Evolutionary conservation across 768 basidiomycete species (phyloP), one percentile per base, ranked within the genome.

Genomic region (Kwoniella sp.): DNA sequence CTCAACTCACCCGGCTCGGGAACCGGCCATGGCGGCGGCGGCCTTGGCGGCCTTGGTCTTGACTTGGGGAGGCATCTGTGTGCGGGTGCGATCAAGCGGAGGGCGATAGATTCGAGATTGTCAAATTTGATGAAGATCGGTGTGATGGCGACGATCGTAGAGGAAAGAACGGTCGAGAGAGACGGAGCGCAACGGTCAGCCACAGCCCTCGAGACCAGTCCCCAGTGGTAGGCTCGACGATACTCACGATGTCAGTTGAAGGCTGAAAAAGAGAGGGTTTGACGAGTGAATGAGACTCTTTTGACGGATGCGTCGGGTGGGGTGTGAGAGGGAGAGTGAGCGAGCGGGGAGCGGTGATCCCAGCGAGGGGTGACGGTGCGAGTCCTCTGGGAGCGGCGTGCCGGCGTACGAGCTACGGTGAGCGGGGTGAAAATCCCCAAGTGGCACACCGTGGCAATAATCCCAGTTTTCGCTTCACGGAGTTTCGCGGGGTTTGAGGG

Each of bases 21-120:
- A 71, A 67, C 68, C 69, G 56, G 73, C 73, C 67, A 63, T 62
- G 46, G 73, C 73, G 67, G 73, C 73, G 54, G 67, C 67, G 57
- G 72, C 72, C 69, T 71, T 71, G 43, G 66, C 63, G 49, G 66
- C 53, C 67, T 67, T 73, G 56, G 54, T 60, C 70, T 74, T 74
- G 50, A 71, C 71, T 60, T 74, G 66, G 42, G 71, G 69, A 55
- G 67, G 69, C 50, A 52, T 52, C 42, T 52, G 29, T 50, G n/a
- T 5, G n/a, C 23, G 7, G n/a, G 32, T 46, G 29, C 20, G 17
- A 26, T 28, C n/a, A 19, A 28, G 22, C 7, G 12, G 31, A 38
- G n/a, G 23, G 23, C 20, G 25, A 31, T 44, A 12, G 9, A 28
- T 6, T 36, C 14, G 5, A 36, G 34, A 6, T 36, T 36, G 14